These are phyloP conservation scores for Solanum pimpinellifolium DNA, from an alignment of 257 asterid species.

Conservation along the genomic window DNA sequence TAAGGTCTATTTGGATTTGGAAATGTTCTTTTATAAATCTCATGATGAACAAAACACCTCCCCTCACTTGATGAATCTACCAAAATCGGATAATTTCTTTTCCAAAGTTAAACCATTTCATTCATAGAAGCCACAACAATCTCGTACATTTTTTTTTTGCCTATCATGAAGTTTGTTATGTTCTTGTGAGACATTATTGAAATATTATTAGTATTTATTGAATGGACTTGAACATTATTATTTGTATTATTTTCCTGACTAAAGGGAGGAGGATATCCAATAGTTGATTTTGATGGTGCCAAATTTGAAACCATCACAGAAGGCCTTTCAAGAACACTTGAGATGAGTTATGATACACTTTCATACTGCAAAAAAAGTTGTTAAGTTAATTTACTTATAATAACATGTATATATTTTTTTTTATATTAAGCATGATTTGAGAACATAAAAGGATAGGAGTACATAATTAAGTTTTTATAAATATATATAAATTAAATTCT, in stretches of 20 bases:
- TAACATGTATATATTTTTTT: not conserved
- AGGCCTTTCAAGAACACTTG: slow-evolving; percentile 24
- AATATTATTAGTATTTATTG: not conserved
- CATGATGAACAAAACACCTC: slow-evolving; percentile 28
- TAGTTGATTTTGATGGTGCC: not conserved
- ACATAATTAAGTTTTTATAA: not conserved
- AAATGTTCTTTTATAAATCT: slow-evolving; percentile 36
- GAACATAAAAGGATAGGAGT: not conserved
- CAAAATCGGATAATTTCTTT: slow-evolving; percentile 52
- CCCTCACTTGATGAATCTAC: slow-evolving; percentile 26
- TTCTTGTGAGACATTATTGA: not conserved
- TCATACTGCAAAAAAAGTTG: slow-evolving; percentile 15
- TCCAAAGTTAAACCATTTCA: not conserved
- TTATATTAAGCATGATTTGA: not conserved
- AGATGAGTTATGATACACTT: slow-evolving; percentile 7
- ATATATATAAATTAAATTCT: not conserved
- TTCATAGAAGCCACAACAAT: slow-evolving; percentile 28
- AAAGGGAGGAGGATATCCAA: not conserved
- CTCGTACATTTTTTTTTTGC: slow-evolving; percentile 23
- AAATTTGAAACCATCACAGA: not conserved
- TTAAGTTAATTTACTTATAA: not conserved
- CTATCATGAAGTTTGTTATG: slow-evolving; percentile 5
- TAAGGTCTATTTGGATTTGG: slow-evolving; percentile 23
- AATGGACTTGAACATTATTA: not conserved
- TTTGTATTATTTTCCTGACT: not conserved